Evolutionary conservation across 75 land plant genomes (phyloP), one percentile per base, ranked within the genome.

Genomic region (Cryptomeria japonica): DNA sequence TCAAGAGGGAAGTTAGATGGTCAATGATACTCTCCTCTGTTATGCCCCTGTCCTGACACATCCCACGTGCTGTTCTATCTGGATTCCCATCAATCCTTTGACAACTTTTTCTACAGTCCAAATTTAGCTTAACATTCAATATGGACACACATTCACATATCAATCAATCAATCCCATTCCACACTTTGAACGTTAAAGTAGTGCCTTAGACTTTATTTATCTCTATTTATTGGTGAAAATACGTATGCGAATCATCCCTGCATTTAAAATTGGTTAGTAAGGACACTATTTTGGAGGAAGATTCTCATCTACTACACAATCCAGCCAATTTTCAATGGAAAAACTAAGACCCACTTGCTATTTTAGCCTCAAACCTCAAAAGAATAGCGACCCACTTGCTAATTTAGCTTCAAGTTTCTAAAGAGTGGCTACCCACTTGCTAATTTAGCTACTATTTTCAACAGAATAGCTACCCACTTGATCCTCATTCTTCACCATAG

Each of bases 11-110:
- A 31, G 51, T 16, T 2, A 22, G 32, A 19, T 41, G 77, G 80
- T 86, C 80, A 70, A 70, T 86, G 80, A 70, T 86, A 68, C 87
- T 86, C 64, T 85, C 64, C 37, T 85, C 39, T 56, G 64, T 85
- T 53, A 32, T 39, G 34, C 87, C 87, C 42, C 87, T 42, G 49
- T 77, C 49, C 77, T 86, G 87, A 86, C 80, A 86, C 46, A 42
- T 82, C 87, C 86, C 86, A 85, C 86, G 86, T 85, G 86, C 86
- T 85, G 25, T 41, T 13, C 77, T 75, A 75, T 75, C 77, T 75
- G 77, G 77, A 75, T 75, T 75, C 77, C 77, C 77, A 75, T 75
- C 77, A 75, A 75, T 75, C 77, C 77, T 75, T 75, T 31, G 37
- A 75, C 77, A 75, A 75, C 77, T 75, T 75, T 75, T 75, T 34